These are phyloP conservation scores for Monascus purpureus DNA, from an alignment of 495 filamentous ascomycete genomes.

Conservation along the genomic window DNA sequence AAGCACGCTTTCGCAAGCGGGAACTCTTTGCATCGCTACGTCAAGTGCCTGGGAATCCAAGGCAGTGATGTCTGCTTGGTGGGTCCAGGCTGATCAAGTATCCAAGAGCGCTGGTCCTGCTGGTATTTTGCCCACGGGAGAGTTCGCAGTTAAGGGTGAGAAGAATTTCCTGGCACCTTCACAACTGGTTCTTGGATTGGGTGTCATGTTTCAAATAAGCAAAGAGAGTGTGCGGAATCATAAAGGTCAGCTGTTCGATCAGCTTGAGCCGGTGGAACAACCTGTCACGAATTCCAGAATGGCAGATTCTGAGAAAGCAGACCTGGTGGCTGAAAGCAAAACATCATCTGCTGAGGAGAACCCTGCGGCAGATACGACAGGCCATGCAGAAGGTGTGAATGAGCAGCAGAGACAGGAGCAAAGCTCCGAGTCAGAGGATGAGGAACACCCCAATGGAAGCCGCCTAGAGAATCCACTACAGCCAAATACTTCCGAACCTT, in stretches of 20 bases:
- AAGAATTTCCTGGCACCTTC: constrained; percentile 87
- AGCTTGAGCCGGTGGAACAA: constrained; percentile 3
- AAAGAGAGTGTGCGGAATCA: constrained; percentile 76
- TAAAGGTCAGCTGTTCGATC: constrained; percentile 53
- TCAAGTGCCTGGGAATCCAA: constrained; percentile 93
- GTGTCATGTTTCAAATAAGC: constrained; percentile 74
- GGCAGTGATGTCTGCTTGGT: constrained; percentile 87
- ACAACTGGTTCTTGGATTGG: constrained; percentile 76
- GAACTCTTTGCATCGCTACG: constrained; percentile 65
- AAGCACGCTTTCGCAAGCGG: constrained; percentile 81
- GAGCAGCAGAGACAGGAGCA: constrained; percentile 8
- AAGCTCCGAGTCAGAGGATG: constrained; percentile 13
- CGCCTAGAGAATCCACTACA: constrained; percentile 18
- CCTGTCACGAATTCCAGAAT: constrained; percentile 1
- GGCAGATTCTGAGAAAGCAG: background rate
- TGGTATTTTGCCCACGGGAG: constrained; percentile 64
- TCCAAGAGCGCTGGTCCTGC: constrained; percentile 66
- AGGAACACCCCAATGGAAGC: constrained; percentile 12
- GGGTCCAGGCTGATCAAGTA: constrained; percentile 78
- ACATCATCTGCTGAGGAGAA: constrained; percentile 2
- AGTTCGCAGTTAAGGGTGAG: constrained; percentile 66
- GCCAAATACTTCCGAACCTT: constrained; percentile 10
- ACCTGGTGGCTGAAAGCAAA: constrained; percentile 1
- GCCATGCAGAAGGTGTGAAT: constrained; percentile 2
- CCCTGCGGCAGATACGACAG: background rate